phyloP scores from a whole-genome alignment of 2,329 filamentous ascomycete genomes.

The Pseudogymnoascus pannorum region DNA sequence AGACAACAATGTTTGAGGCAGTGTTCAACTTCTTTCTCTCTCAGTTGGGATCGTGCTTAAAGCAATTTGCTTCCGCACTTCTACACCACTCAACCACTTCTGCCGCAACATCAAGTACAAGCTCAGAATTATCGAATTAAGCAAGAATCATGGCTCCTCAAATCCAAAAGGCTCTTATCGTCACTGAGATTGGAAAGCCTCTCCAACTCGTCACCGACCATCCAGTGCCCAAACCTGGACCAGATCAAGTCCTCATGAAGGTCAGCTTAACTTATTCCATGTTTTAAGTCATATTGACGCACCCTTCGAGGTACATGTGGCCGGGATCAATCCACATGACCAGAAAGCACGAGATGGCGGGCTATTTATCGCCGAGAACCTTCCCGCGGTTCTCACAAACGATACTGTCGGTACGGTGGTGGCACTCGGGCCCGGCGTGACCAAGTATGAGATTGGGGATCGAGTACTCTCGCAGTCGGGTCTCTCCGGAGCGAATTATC shows the following conservation, averaged over 20 bases:
- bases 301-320: conserved; percentile 12
- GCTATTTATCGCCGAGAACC: conserved; percentile 29
- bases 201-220: conserved; percentile 18
- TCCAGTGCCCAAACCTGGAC: conserved; percentile 27
- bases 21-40: no score
- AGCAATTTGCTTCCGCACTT: no score
- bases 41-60: no score
- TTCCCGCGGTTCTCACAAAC: conserved; percentile 30
- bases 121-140: no score
- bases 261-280: conserved; percentile 25
- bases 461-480: conserved; percentile 27
- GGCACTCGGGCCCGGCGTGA: conserved; percentile 23
- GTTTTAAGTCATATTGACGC: background rate
- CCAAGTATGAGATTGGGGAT: conserved; percentile 26
- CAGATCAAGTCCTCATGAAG: conserved; percentile 32
- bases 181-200: conserved; percentile 24
- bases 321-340: conserved; percentile 26
- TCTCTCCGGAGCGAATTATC: conserved; percentile 8
- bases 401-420: conserved; percentile 31
- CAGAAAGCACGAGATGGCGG: conserved; percentile 31
- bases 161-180: conserved; percentile 23
- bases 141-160: no score
- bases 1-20: no score
- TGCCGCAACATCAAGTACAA: no score
- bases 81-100: no score